phyloP scores from a whole-genome alignment of 441 rosid species.

The Geranium incanum region DNA sequence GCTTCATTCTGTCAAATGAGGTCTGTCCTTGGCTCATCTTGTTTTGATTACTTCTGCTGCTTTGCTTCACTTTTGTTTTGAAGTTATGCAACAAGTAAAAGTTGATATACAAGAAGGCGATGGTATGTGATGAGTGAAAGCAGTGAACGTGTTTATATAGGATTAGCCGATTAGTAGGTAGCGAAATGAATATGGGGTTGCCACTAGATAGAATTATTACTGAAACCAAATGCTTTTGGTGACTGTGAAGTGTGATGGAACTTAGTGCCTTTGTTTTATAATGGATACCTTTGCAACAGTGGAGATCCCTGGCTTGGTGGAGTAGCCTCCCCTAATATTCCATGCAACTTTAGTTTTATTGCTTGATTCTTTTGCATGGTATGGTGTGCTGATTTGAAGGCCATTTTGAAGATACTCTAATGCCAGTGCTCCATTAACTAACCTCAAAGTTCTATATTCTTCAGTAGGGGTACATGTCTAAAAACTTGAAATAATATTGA shows the following conservation, averaged over 20 bases:
- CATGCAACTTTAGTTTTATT: neutral
- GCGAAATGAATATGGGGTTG: neutral
- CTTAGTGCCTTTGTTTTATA: neutral
- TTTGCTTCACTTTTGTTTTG: neutral
- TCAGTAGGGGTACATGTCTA: neutral
- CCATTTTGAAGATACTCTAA: neutral
- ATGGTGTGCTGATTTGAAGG: neutral
- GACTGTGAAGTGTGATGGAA: neutral
- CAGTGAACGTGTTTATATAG: neutral
- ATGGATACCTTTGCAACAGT: neutral
- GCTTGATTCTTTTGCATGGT: neutral
- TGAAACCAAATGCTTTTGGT: neutral
- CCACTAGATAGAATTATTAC: neutral
- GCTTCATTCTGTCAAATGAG: constrained; percentile 38
- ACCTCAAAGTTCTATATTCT: neutral
- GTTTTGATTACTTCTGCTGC: neutral
- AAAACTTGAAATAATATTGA: neutral
- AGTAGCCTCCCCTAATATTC: constrained; percentile 12
- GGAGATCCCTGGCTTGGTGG: constrained; percentile 15
- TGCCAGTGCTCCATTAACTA: constrained; percentile 1
- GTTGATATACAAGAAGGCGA: neutral
- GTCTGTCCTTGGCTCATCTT: constrained; percentile 10
- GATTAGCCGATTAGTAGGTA: neutral
- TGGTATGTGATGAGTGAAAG: neutral
- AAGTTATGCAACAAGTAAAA: neutral